Percentiles rank a stretch among this genome's conserved stretches.
Evolutionary conservation across 108 stramenopile species (phyloP).

Genomic region (Schizochytrium sp.): DNA sequence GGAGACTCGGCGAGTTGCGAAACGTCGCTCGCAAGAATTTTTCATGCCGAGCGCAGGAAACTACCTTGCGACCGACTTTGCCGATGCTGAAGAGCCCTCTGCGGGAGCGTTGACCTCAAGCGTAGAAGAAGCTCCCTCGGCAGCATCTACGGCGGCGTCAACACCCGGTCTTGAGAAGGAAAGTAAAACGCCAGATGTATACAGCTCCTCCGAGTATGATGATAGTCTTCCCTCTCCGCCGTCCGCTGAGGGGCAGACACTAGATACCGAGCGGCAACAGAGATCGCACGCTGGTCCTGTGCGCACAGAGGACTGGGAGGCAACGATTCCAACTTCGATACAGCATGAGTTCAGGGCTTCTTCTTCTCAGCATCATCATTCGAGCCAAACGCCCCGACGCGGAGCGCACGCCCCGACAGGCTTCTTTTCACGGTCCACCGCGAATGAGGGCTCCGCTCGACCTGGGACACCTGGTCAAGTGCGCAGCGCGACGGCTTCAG

Average conservation of each 20-base stretch:
- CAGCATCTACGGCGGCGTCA: neutral
- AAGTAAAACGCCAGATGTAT: neutral
- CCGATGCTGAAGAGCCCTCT: neutral
- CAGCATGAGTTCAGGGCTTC: no score
- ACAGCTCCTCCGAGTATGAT: neutral
- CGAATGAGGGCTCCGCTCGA: no score
- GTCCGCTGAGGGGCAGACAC: neutral
- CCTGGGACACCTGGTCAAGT: no score
- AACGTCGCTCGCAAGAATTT: neutral
- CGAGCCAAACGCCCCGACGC: no score
- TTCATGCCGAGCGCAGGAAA: neutral
- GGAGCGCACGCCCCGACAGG: no score
- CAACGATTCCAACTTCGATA: no score
- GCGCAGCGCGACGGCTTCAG: no score
- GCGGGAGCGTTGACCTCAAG: neutral
- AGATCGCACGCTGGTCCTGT: no score
- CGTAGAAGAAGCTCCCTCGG: neutral
- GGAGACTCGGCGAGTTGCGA: neutral
- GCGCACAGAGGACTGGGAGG: no score
- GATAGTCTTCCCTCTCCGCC: neutral
- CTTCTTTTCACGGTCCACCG: no score
- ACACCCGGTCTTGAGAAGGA: neutral
- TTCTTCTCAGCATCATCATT: no score
- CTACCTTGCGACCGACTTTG: neutral
- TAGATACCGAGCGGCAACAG: no score